Evolutionary conservation across 768 basidiomycete genomes (phyloP).

Genomic region (Pleurotus sapidus): DNA sequence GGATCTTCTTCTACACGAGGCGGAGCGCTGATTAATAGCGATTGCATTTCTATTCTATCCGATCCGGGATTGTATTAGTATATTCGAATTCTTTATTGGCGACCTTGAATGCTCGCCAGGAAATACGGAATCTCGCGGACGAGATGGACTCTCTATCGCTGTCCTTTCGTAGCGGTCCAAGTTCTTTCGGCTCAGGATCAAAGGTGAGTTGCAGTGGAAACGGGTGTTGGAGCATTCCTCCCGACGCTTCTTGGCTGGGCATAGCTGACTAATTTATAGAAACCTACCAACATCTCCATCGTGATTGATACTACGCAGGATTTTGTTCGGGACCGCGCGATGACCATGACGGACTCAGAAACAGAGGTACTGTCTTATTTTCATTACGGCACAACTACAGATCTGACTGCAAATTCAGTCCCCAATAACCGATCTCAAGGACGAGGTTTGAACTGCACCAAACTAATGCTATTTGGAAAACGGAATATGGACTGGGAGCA

Average conservation of each 20-base stretch:
- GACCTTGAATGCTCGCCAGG: slow-evolving; percentile 31
- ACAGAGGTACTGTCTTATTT: neutral
- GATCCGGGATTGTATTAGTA: slow-evolving; percentile 13
- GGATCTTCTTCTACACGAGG: neutral
- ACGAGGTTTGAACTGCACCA: neutral
- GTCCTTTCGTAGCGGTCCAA: slow-evolving; percentile 31
- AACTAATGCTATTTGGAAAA: neutral
- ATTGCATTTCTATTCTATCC: neutral
- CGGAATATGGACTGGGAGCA: neutral
- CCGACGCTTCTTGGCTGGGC: neutral
- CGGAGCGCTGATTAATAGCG: neutral
- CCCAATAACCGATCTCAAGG: neutral
- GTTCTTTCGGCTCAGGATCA: slow-evolving; percentile 5
- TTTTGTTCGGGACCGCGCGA: slow-evolving; percentile 32
- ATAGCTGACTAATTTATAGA: slow-evolving; percentile 1
- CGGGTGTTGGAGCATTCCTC: neutral
- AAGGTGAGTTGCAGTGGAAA: slow-evolving; percentile 4
- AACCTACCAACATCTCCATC: slow-evolving; percentile 57
- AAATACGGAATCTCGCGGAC: slow-evolving; percentile 40
- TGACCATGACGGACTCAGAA: slow-evolving; percentile 6
- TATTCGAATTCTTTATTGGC: slow-evolving; percentile 30
- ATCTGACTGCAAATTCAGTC: neutral
- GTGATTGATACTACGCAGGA: slow-evolving; percentile 64
- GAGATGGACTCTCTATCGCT: slow-evolving; percentile 45
- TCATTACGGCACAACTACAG: too few species aligned